These are phyloP conservation scores for Solanum lycopersicoides DNA, from an alignment of 257 asterid genomes.

Conservation along the genomic window DNA sequence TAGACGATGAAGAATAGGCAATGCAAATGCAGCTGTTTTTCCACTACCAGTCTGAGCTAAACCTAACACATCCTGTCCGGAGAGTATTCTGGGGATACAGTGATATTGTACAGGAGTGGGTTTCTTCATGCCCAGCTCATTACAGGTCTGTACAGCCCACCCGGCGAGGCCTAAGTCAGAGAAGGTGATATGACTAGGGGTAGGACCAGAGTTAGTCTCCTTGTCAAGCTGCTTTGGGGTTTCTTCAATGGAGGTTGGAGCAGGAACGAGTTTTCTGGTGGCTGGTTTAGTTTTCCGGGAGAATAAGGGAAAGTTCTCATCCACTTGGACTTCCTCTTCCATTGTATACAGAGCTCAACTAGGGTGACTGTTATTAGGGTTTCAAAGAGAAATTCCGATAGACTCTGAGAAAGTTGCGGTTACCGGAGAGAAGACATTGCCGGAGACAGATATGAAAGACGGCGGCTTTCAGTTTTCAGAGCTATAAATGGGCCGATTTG, in stretches of 20 bases:
- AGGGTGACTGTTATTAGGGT: background rate
- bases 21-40: conserved; percentile 90
- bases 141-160: conserved; percentile 80
- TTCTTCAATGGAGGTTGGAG: background rate
- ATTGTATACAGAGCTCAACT: background rate
- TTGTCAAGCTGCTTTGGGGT: conserved; percentile 15
- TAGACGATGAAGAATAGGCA: conserved; percentile 71
- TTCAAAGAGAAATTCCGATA: background rate
- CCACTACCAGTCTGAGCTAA: conserved; percentile 94
- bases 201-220: conserved; percentile 48
- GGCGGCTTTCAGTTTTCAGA: background rate
- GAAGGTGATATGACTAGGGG: conserved; percentile 47
- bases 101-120: conserved; percentile 91
- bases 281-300: conserved; percentile 19
- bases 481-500: background rate
- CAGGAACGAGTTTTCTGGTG: background rate
- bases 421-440: background rate
- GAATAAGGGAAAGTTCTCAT: conserved; percentile 48
- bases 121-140: conserved; percentile 73
- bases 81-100: conserved; percentile 79
- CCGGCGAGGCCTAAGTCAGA: conserved; percentile 72
- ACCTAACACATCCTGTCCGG: conserved; percentile 85
- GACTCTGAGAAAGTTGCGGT: background rate
- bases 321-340: conserved; percentile 21
- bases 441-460: background rate